Conservation (phyloP, 1,139 yeast genomes). For the Kodamaea ohmeri region DNA sequence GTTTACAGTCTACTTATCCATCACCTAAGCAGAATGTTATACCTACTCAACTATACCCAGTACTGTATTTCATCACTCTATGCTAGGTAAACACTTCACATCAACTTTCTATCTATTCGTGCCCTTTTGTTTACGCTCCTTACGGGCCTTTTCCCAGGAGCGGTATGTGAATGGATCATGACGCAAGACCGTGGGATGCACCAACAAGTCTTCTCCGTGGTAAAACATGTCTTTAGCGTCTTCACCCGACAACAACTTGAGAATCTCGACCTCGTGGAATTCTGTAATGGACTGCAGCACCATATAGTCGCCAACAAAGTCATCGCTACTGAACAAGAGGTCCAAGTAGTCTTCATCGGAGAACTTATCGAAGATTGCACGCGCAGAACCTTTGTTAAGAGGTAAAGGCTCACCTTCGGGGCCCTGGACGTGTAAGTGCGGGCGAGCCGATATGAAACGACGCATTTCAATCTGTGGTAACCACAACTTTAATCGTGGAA, state of each 20-base stretch:
- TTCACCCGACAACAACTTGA: constrained; percentile 15
- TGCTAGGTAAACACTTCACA: no score
- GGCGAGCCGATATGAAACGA: constrained; percentile 16
- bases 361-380: constrained; percentile 14
- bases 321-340: constrained; percentile 21
- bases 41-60: no score
- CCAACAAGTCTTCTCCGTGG: constrained; percentile 12
- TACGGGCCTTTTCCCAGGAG: no score
- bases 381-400: constrained; percentile 7
- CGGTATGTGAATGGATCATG: constrained; percentile 26
- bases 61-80: no score
- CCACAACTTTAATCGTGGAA: constrained; percentile 32
- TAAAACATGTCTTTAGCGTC: constrained; percentile 20
- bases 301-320: constrained; percentile 30
- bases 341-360: constrained; percentile 30
- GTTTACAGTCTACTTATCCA: no score
- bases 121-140: no score
- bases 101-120: no score
- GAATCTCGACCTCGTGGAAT: constrained; percentile 33
- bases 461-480: constrained; percentile 20
- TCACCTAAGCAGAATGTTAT: no score
- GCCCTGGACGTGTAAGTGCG: constrained; percentile 3
- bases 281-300: constrained; percentile 28
- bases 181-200: constrained; percentile 20
- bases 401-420: not conserved